Base-by-base conservation (phyloP, 495 filamentous ascomycete species). In the Bryoglossum gracile region DNA sequence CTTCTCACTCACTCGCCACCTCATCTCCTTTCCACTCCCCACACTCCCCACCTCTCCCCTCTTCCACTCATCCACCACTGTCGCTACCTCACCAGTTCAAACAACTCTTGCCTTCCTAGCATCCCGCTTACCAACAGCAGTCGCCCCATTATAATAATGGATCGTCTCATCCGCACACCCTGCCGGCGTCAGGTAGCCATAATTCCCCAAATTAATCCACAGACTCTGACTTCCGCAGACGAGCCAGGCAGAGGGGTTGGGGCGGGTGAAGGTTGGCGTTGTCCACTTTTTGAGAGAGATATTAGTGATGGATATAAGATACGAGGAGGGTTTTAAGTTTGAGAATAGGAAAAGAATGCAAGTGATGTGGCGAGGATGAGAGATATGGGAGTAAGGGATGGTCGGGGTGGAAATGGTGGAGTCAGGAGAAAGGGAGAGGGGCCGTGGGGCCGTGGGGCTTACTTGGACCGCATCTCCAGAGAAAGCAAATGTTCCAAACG, bases 141-240 rank as follows among this genome's bases (percentile, higher is more conserved):
- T 67, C 21, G 60, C 62, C 14, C 60, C 68, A 36, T 75, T 72
- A 35, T 74, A 70, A 46, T 71, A 72, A 59, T 74, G 72, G 52
- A 71, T 74, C 48, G 78, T 82, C 62, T 81, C 68, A 60, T 82
- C 77, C 32, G 68, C 61, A 60, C 77, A 82, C 8, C 79, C 79
- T 13, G 56, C 56, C 2, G 77, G 78, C 6, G 76, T 82, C 62
- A 72, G 58, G 51, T 80, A 81, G 4, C 53, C 62, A 53, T 80
- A 81, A n/a, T 71, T 71, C 4, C 79, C 76, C 43, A 78, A 69
- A 47, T 81, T 83, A 58, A 81, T 69, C 49, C 71, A 81, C 49
- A 83, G 48, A 39, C 54, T 63, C 60, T 78, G 73, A 18, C 64
- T 60, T 43, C 59, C 59, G 46, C 79, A 82, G 45, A 80, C 75